These are phyloP conservation scores for Verticillium tricorpus DNA, from an alignment of 2,329 filamentous ascomycete species.

Conservation along the genomic window DNA sequence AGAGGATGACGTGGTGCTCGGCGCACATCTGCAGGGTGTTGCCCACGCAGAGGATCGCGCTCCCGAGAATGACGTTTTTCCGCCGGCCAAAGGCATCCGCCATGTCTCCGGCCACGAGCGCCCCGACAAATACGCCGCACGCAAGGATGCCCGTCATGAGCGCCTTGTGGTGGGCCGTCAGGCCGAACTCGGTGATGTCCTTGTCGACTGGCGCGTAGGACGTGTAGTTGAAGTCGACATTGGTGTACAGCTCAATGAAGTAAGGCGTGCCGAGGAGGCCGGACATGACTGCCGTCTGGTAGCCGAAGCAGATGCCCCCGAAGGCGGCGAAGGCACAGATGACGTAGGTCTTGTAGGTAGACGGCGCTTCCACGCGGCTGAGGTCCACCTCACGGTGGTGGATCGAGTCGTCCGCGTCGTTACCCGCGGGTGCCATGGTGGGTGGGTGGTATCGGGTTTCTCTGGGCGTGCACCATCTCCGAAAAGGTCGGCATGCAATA, in stretches of 20 bases:
- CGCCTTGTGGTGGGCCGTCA: slow-evolving; percentile 20
- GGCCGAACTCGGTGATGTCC: slow-evolving; percentile 11
- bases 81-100: slow-evolving; percentile 61
- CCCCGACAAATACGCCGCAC: slow-evolving; percentile 59
- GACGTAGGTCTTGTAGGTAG: slow-evolving; percentile 54
- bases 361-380: slow-evolving; percentile 44
- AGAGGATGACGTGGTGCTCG: slow-evolving; percentile 42
- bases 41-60: slow-evolving; percentile 54
- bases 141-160: slow-evolving; percentile 65
- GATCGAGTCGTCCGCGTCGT: background rate
- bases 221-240: slow-evolving; percentile 23
- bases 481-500: background rate
- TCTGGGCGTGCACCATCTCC: background rate
- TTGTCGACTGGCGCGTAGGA: slow-evolving; percentile 17
- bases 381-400: background rate
- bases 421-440: background rate
- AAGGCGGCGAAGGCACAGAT: slow-evolving; percentile 58
- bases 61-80: slow-evolving; percentile 54
- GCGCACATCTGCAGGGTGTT: slow-evolving; percentile 56
- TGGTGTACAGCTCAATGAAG: slow-evolving; percentile 36
- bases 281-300: slow-evolving; percentile 54
- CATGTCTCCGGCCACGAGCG: slow-evolving; percentile 60
- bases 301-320: slow-evolving; percentile 57
- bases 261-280: slow-evolving; percentile 35
- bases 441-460: background rate